Evolutionary conservation across 495 filamentous ascomycete genomes (phyloP), one percentile per base, ranked within the genome.

Genomic region (Xylaria sp.): DNA sequence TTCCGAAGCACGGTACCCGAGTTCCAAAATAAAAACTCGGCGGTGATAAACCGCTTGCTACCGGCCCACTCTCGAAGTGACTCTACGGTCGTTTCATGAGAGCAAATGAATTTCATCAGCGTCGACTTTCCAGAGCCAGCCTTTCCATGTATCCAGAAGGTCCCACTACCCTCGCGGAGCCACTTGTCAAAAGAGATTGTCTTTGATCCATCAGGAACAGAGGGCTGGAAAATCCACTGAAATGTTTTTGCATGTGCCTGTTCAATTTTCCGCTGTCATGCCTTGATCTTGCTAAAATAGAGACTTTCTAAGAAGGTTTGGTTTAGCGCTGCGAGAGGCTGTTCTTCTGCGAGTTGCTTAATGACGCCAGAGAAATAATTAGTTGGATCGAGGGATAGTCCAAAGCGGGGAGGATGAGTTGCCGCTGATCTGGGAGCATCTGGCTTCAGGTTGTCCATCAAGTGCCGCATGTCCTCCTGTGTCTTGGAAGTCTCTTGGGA

Each of bases 11-110:
- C 35, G 1, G 55, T 78, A 0, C 84, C 84, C 5, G 79, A 48
- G 44, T 70, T 77, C 82, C 83, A 88, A 72, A 86, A 88, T 72
- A 82, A 88, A 67, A 81, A 85, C 21, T 71, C 72, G 8, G 68
- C 80, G 70, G 57, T 66, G 6, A 80, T 37, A 14, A 82, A 50
- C 8, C 64, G 67, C 6, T 71, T 57, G 5, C 3, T 41, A 0
- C 64, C 77, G 37, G 79, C 75, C 81, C 80, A 83, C 0, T 17
- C 11, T 2, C 43, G 59, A 41, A 79, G 72, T 17, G 43, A 43
- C 58, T 70, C 41, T 57, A 52, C 0, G 31, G 74, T 77, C 12
- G 21, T 53, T 5, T 37, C 1, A 59, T 80, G 73, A 35, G 68
- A 35, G 21, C 35, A 43, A 2, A 77, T n/a, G 61, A 72, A 73